A percentile compares a stretch with the other conserved stretches of the same genome.
Evolutionary conservation across 441 rosid species (phyloP).

Genomic region (Flueggea neowawraea): DNA sequence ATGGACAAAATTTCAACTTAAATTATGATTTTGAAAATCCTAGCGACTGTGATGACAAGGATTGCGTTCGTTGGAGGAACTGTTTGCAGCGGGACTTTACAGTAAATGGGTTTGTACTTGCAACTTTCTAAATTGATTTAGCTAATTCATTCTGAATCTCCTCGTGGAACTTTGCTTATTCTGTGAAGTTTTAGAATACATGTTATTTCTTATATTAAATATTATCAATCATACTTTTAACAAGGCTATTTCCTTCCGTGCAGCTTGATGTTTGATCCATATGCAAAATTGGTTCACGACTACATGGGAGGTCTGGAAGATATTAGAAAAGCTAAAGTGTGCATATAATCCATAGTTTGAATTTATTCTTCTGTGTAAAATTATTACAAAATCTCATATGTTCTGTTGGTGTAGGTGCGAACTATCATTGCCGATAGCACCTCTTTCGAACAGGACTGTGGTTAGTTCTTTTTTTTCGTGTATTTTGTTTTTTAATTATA

Average conservation of each 20-base stretch:
- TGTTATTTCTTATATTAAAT: no score
- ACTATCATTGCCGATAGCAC: no score
- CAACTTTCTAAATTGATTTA: neutral
- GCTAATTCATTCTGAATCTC: conserved; percentile 2
- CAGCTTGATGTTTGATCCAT: conserved; percentile 96
- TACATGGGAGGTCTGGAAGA: conserved; percentile 91
- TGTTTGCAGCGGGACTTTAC: conserved; percentile 89
- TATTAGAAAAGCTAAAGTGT: conserved; percentile 14
- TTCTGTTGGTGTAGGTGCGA: no score
- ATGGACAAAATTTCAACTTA: no score
- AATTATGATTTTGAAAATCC: conserved; percentile 28
- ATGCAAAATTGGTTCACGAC: conserved; percentile 69
- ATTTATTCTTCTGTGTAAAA: no score
- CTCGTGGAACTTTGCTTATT: neutral
- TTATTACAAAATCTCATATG: no score
- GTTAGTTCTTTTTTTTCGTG: no score
- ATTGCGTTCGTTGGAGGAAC: conserved; percentile 69
- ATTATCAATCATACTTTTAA: neutral
- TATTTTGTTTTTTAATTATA: no score
- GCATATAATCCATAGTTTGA: no score
- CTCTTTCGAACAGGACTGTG: no score
- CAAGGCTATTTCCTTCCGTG: conserved; percentile 19
- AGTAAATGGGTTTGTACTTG: conserved; percentile 62
- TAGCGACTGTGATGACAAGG: conserved; percentile 44
- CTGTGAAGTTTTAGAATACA: neutral